A percentile compares a stretch with the other conserved stretches of the same genome.
phyloP scores from a whole-genome alignment of 106 monocot genomes.

The Dendrobium huoshanense region DNA sequence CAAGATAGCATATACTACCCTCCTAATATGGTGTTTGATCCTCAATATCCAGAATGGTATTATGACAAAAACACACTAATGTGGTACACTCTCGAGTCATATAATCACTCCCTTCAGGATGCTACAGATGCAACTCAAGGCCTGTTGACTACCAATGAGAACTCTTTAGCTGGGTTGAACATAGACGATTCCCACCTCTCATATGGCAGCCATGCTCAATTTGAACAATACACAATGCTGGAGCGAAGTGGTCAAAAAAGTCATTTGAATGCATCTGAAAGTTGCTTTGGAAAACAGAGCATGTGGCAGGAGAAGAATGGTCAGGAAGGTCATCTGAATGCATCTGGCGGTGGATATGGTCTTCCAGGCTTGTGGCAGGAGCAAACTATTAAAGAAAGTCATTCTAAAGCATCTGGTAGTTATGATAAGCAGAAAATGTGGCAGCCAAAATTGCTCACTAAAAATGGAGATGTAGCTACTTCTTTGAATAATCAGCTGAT shows the following conservation, averaged over 20 bases:
- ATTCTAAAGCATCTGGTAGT: constrained; percentile 6
- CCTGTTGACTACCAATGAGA: constrained; percentile 12
- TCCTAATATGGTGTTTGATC: constrained; percentile 90
- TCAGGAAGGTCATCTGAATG: constrained; percentile 22
- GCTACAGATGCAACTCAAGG: constrained; percentile 15
- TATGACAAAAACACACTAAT: constrained; percentile 77
- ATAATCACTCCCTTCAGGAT: constrained; percentile 31
- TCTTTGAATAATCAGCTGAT: constrained; percentile 29
- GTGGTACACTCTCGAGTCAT: constrained; percentile 82
- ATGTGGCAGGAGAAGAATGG: constrained; percentile 11
- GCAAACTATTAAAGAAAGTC: neutral
- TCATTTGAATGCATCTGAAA: constrained; percentile 19
- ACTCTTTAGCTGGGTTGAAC: constrained; percentile 17
- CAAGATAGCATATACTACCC: constrained; percentile 51
- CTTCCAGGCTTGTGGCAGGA: constrained; percentile 22
- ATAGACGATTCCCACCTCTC: constrained; percentile 11
- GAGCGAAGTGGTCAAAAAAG: constrained; percentile 4
- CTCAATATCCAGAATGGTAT: constrained; percentile 94
- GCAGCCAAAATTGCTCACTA: constrained; percentile 28
- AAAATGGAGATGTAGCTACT: constrained; percentile 10
- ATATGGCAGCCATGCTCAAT: constrained; percentile 15
- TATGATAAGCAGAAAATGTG: constrained; percentile 23
- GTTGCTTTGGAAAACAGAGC: constrained; percentile 15
- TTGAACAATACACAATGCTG: constrained; percentile 12
- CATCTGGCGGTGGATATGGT: constrained; percentile 14